These are phyloP conservation scores for Quercus rubra DNA, from an alignment of 306 rosid genomes.

Conservation along the genomic window DNA sequence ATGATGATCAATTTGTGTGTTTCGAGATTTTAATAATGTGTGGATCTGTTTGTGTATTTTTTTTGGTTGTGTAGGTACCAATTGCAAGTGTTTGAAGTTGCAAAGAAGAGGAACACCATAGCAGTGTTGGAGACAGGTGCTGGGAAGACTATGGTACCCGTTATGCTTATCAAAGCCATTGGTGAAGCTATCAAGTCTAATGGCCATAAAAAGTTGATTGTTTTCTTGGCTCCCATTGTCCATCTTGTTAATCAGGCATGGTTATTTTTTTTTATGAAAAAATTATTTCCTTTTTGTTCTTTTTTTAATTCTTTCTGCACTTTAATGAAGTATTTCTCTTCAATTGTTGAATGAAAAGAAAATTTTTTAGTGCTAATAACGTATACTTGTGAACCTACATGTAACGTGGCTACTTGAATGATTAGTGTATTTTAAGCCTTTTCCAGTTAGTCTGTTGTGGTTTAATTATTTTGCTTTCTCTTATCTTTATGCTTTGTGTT, in stretches of 20 bases:
- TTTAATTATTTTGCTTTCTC: not conserved
- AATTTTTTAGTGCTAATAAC: not conserved
- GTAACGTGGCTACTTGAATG: constrained; percentile 2
- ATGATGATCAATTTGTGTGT: not conserved
- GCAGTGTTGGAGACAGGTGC: constrained; percentile 88
- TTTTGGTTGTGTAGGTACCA: constrained; percentile 48
- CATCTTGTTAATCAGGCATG: too few relatives aligned
- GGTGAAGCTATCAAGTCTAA: too few relatives aligned
- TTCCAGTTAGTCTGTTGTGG: not conserved
- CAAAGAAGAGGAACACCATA: constrained; percentile 62
- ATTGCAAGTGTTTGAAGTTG: constrained; percentile 58
- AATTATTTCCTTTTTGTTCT: too few relatives aligned
- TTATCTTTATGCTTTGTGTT: not conserved
- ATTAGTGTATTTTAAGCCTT: not conserved
- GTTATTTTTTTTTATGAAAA: too few relatives aligned
- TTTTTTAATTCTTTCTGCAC: too few relatives aligned
- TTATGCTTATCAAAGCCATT: too few relatives aligned
- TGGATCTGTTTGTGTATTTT: not conserved
- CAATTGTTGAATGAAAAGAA: not conserved
- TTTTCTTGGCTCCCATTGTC: too few relatives aligned
- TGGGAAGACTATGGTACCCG: too few relatives aligned
- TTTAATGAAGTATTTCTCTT: not conserved
- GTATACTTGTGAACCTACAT: not conserved
- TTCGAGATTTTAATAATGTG: not conserved
- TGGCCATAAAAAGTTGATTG: too few relatives aligned